Percentiles rank a stretch among this genome's conserved stretches.
phyloP scores from a whole-genome alignment of 768 basidiomycete genomes.

The Trametes cingulata region DNA sequence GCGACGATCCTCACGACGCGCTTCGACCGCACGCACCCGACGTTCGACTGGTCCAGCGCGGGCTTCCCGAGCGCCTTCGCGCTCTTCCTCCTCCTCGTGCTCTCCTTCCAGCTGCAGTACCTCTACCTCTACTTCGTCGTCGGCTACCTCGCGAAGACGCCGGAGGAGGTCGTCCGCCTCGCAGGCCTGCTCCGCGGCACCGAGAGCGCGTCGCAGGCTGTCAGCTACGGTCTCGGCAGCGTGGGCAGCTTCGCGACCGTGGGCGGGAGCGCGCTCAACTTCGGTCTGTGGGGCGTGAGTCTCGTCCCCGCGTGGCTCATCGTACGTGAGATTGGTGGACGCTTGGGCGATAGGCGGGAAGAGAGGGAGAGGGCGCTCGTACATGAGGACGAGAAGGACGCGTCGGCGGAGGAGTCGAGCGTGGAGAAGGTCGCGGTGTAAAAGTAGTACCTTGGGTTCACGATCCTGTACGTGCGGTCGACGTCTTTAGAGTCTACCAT shows the following conservation, averaged over 20 bases:
- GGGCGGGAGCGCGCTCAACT: constrained; percentile 11
- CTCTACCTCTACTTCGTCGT: constrained; percentile 19
- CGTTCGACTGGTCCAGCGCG: constrained; percentile 13
- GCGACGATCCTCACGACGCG: constrained; percentile 16
- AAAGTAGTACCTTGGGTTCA: not conserved
- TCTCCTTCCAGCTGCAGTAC: constrained; percentile 17
- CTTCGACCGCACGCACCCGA: constrained; percentile 10
- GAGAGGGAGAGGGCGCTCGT: constrained; percentile 4
- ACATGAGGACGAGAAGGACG: not conserved
- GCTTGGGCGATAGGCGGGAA: constrained; percentile 7
- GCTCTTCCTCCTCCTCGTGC: constrained; percentile 16
- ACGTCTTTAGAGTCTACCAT: too few relatives aligned
- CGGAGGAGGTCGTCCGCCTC: constrained; percentile 14
- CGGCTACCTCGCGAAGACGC: constrained; percentile 13
- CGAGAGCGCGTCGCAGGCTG: constrained; percentile 14
- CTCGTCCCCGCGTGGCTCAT: constrained; percentile 11
- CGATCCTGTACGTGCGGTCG: too few relatives aligned
- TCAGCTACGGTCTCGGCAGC: constrained; percentile 15
- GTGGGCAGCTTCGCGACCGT: constrained; percentile 5
- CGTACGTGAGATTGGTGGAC: constrained; percentile 2
- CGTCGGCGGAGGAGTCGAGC: not conserved
- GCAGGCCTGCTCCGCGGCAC: constrained; percentile 13
- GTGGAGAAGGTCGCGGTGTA: constrained; percentile 6
- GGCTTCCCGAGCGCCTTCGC: constrained; percentile 10
- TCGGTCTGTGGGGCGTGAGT: constrained; percentile 12